Evolutionary conservation across 2,329 filamentous ascomycete genomes (phyloP).

Genomic region (Colletotrichum lentis): DNA sequence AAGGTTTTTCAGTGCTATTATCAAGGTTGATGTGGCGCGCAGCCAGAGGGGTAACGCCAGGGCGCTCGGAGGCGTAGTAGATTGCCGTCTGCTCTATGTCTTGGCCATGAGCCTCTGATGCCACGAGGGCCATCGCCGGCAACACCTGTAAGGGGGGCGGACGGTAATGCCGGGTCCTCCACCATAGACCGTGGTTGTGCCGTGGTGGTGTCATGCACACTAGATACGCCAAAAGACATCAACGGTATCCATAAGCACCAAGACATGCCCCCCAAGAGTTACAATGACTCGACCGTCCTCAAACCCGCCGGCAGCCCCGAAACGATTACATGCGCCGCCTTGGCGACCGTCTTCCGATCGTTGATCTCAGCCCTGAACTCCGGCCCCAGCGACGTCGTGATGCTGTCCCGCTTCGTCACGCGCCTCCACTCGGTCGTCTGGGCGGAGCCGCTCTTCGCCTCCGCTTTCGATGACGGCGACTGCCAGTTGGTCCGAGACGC

Average conservation of each 20-base stretch:
- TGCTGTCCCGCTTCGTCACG: slow-evolving; percentile 15
- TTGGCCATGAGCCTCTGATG: no score
- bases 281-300: neutral
- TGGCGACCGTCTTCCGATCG: slow-evolving; percentile 6
- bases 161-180: no score
- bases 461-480: neutral
- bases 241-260: neutral
- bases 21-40: no score
- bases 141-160: no score
- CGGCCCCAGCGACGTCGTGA: slow-evolving; percentile 1
- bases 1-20: no score
- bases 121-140: no score
- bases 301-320: neutral
- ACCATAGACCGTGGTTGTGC: no score
- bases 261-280: neutral
- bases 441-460: neutral
- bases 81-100: no score
- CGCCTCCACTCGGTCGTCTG: neutral
- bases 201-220: no score
- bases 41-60: no score
- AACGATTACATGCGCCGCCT: slow-evolving; percentile 6
- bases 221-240: no score
- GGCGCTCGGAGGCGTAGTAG: no score
- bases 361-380: slow-evolving; percentile 19
- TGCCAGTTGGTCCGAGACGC: slow-evolving; percentile 2